Evolutionary conservation across 306 rosid genomes (phyloP).

Genomic region (Abrus precatorius): DNA sequence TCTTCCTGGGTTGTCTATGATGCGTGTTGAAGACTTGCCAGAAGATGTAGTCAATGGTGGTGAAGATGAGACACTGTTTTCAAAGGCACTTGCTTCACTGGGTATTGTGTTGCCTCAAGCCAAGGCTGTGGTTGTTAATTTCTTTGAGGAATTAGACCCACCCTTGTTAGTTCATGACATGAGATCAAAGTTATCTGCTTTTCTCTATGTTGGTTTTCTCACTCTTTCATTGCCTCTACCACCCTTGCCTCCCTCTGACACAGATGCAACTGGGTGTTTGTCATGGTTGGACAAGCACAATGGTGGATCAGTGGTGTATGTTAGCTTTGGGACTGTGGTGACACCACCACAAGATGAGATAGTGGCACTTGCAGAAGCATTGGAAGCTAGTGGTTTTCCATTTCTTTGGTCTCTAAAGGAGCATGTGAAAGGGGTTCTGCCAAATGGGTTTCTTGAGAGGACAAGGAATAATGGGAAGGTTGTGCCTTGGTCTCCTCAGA

Average conservation of each 20-base stretch:
- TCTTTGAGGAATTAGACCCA: slow-evolving; percentile 52
- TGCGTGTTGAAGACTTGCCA: slow-evolving; percentile 52
- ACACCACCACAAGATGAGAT: slow-evolving; percentile 51
- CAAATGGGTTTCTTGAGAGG: slow-evolving; percentile 58
- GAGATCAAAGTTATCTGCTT: slow-evolving; percentile 38
- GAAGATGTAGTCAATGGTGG: slow-evolving; percentile 11
- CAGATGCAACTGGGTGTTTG: slow-evolving; percentile 50
- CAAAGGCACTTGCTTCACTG: slow-evolving; percentile 36
- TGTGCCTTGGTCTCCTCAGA: slow-evolving; percentile 67
- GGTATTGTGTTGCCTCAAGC: slow-evolving; percentile 54
- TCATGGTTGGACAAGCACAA: slow-evolving; percentile 50
- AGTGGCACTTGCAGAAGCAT: slow-evolving; percentile 57
- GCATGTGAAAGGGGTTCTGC: slow-evolving; percentile 27
- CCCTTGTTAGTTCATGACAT: slow-evolving; percentile 43
- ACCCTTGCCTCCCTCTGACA: slow-evolving; percentile 14
- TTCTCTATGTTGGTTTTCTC: slow-evolving; percentile 58
- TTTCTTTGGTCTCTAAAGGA: slow-evolving; percentile 58
- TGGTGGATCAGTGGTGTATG: slow-evolving; percentile 40
- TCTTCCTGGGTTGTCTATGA: slow-evolving; percentile 57
- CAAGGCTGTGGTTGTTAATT: slow-evolving; percentile 49
- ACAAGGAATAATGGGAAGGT: slow-evolving; percentile 48
- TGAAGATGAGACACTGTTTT: slow-evolving; percentile 43
- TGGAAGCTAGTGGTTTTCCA: slow-evolving; percentile 52
- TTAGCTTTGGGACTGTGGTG: slow-evolving; percentile 51
- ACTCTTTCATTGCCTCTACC: slow-evolving; percentile 40